A percentile compares a stretch with the other conserved stretches of the same genome.
phyloP scores from a whole-genome alignment of 345 rosid species.

The Reutealis trisperma region DNA sequence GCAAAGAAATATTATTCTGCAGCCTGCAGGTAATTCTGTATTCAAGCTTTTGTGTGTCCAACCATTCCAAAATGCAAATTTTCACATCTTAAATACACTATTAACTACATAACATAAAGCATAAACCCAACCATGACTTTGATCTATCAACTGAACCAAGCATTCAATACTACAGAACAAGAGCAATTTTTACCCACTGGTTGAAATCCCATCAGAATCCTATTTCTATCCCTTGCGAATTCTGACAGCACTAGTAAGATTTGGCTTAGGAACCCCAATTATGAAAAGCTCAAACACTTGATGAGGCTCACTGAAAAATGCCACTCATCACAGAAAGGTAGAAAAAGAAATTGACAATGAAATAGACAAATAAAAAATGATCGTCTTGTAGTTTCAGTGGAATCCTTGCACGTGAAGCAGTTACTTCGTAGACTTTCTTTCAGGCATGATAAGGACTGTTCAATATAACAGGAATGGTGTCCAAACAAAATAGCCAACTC shows the following conservation, averaged over 20 bases:
- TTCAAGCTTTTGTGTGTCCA: neutral
- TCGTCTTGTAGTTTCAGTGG: neutral
- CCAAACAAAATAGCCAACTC: neutral
- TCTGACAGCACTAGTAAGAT: neutral
- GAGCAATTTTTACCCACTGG: neutral
- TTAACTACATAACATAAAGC: neutral
- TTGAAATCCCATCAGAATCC: neutral
- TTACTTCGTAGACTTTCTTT: neutral
- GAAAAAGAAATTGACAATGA: neutral
- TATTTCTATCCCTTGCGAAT: neutral
- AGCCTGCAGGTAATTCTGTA: neutral
- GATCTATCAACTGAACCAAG: neutral
- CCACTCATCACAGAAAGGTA: neutral
- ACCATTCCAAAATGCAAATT: neutral
- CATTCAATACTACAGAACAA: neutral
- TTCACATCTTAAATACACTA: neutral
- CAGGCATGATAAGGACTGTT: neutral
- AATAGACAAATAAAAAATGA: too few species aligned
- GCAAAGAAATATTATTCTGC: neutral
- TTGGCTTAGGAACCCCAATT: neutral
- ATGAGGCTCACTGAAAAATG: neutral
- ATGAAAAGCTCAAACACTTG: neutral
- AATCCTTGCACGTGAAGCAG: neutral
- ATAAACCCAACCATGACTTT: neutral
- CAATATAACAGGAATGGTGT: neutral